phyloP scores from a whole-genome alignment of 108 stramenopile species.

The Parietichytrium sp. region DNA sequence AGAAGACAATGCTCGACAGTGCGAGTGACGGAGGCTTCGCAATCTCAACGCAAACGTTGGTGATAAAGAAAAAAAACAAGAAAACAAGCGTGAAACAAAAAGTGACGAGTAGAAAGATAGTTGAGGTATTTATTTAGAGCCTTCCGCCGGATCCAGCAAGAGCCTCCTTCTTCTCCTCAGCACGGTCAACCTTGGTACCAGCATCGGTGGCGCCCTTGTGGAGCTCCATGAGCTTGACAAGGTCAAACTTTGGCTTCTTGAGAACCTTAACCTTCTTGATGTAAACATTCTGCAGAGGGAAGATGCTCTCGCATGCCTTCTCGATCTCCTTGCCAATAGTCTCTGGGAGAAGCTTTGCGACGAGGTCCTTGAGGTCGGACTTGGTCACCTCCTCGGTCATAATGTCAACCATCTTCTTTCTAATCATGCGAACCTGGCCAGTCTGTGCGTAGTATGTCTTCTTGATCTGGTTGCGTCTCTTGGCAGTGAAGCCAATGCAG shows the following conservation, averaged over 20 bases:
- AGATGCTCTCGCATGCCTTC: slow-evolving; percentile 78
- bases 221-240: slow-evolving; percentile 98
- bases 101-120: too few relatives aligned
- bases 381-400: slow-evolving; percentile 93
- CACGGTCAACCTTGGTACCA: slow-evolving; percentile 74
- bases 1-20: too few relatives aligned
- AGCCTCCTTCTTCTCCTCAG: slow-evolving; percentile 70
- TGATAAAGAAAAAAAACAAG: too few relatives aligned
- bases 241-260: slow-evolving; percentile 99
- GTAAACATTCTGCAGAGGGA: slow-evolving; percentile 97
- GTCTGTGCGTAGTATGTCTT: slow-evolving; percentile 96
- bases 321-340: slow-evolving; percentile 90
- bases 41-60: too few relatives aligned
- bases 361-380: slow-evolving; percentile 95
- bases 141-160: slow-evolving; percentile 88
- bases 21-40: too few relatives aligned
- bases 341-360: slow-evolving; percentile 91
- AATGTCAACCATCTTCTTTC: slow-evolving; percentile 91
- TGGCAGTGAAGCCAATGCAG: slow-evolving; percentile 98
- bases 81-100: too few relatives aligned
- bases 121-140: slow-evolving; percentile 43
- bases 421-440: slow-evolving; percentile 89
- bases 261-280: slow-evolving; percentile 99
- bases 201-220: slow-evolving; percentile 67
- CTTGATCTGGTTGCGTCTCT: slow-evolving; percentile 89